Percentiles rank a stretch among this genome's conserved stretches.
phyloP scores from a whole-genome alignment of 768 basidiomycete genomes.

The Termitomyces sp. region DNA sequence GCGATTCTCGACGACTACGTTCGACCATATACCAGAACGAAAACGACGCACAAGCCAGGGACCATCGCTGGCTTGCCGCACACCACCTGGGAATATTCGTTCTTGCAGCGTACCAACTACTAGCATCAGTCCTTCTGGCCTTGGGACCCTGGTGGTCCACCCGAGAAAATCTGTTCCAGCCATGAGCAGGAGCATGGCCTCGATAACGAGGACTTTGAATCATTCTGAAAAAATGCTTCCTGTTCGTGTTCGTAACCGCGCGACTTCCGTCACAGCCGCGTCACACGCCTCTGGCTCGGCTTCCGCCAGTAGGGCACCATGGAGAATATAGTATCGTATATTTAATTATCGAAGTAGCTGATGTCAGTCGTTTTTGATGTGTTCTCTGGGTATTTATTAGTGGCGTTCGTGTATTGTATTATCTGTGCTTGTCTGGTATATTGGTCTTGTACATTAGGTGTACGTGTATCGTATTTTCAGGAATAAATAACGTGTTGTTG shows the following conservation, averaged over 20 bases:
- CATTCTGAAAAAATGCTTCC: constrained; percentile 11
- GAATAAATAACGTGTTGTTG: background rate
- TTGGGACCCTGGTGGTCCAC: background rate
- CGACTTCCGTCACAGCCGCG: constrained; percentile 6
- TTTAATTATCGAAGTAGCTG: background rate
- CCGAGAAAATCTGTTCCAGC: constrained; percentile 2
- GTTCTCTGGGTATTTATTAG: background rate
- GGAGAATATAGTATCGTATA: constrained; percentile 10
- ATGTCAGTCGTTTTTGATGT: background rate
- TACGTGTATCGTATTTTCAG: background rate
- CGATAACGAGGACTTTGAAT: constrained; percentile 2
- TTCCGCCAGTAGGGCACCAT: constrained; percentile 13
- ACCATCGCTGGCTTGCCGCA: background rate
- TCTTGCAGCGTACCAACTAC: background rate
- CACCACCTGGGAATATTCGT: background rate
- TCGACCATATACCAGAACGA: background rate
- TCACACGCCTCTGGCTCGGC: background rate
- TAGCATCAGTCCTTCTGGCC: background rate
- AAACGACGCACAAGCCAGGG: constrained; percentile 4
- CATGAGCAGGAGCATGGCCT: background rate
- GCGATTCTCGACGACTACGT: background rate
- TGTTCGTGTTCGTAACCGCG: constrained; percentile 12
- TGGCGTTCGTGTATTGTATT: background rate
- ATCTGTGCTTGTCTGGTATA: background rate
- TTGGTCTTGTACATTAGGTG: background rate